Evolutionary conservation across 768 basidiomycete species (phyloP).

Genomic region (Daedaleopsis sinensis): DNA sequence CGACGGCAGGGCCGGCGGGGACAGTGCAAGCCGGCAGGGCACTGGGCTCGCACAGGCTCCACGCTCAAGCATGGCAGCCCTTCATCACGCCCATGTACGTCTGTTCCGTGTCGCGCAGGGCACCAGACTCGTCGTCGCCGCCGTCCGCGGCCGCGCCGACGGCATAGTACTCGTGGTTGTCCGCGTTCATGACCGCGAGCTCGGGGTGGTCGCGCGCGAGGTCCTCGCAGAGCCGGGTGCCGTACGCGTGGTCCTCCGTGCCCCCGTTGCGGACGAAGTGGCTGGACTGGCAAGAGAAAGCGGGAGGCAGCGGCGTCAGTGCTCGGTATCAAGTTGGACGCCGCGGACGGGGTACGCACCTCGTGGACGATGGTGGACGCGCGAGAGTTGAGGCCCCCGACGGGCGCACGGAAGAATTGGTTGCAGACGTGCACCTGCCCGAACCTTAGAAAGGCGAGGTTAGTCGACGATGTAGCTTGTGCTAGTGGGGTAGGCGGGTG

Average conservation of each 20-base stretch:
- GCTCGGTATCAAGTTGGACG: not conserved
- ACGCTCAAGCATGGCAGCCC: too few species aligned
- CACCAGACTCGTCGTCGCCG: not conserved
- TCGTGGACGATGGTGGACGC: slow-evolving; percentile 4
- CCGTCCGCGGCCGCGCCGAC: not conserved
- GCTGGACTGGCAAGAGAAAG: not conserved
- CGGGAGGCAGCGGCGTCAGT: not conserved
- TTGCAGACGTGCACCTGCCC: slow-evolving; percentile 9
- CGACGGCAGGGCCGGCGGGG: too few species aligned
- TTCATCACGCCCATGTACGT: too few species aligned
- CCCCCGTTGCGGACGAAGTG: slow-evolving; percentile 7
- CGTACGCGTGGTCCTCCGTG: slow-evolving; percentile 2
- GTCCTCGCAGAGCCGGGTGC: not conserved
- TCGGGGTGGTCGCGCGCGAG: slow-evolving; percentile 2
- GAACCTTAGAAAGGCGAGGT: not conserved
- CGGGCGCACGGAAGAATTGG: slow-evolving; percentile 8
- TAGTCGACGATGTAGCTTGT: not conserved
- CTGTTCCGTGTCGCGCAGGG: too few species aligned
- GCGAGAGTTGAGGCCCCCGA: not conserved
- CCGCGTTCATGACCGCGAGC: slow-evolving; percentile 3
- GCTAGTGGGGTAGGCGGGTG: not conserved
- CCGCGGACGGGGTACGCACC: not conserved
- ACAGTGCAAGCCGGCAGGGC: too few species aligned
- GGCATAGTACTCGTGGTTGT: slow-evolving; percentile 8
- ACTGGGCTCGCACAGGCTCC: too few species aligned